A percentile compares a stretch with the other conserved stretches of the same genome.
phyloP scores from a whole-genome alignment of 2,329 filamentous ascomycete genomes.

The Mycosphaerelloides madeirae region DNA sequence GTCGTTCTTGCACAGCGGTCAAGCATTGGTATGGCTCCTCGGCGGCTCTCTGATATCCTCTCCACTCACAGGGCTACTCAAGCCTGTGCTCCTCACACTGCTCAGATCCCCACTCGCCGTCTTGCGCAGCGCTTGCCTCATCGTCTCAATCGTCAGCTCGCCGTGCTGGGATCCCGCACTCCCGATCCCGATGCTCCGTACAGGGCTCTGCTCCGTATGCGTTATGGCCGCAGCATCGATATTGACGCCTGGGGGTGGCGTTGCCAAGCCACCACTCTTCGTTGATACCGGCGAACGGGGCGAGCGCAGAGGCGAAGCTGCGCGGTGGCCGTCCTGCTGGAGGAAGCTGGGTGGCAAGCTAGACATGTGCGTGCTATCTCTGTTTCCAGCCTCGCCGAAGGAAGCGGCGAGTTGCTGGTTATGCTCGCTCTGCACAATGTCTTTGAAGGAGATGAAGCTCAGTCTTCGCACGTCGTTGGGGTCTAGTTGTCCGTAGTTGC shows the following conservation, averaged over 20 bases:
- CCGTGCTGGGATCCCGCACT: conserved; percentile 42
- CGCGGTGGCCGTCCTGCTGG: conserved; percentile 52
- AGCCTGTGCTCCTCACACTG: conserved; percentile 33
- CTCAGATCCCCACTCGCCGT: conserved; percentile 76
- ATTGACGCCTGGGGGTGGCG: conserved; percentile 48
- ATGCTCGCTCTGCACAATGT: conserved; percentile 85
- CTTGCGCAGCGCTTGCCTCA: conserved; percentile 81
- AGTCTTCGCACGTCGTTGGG: conserved; percentile 73
- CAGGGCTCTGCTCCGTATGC: conserved; percentile 17
- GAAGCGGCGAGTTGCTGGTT: conserved; percentile 22
- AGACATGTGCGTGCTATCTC: conserved; percentile 61
- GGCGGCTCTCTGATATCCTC: conserved; percentile 13
- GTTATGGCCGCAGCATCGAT: conserved; percentile 3
- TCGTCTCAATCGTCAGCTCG: conserved; percentile 86
- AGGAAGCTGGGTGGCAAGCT: conserved; percentile 15
- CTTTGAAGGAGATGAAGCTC: conserved; percentile 94
- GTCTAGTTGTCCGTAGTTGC: conserved; percentile 74
- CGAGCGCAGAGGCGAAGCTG: conserved; percentile 74
- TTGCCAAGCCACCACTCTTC: conserved; percentile 20
- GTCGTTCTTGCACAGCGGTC: conserved; percentile 1
- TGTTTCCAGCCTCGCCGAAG: conserved; percentile 51
- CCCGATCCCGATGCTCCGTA: conserved; percentile 14
- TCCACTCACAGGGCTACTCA: conserved; percentile 26
- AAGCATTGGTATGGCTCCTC: conserved; percentile 27
- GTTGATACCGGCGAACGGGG: conserved; percentile 44